Conservation (phyloP, 148 eudicot genomes). For the Amaranthus palmeri region DNA sequence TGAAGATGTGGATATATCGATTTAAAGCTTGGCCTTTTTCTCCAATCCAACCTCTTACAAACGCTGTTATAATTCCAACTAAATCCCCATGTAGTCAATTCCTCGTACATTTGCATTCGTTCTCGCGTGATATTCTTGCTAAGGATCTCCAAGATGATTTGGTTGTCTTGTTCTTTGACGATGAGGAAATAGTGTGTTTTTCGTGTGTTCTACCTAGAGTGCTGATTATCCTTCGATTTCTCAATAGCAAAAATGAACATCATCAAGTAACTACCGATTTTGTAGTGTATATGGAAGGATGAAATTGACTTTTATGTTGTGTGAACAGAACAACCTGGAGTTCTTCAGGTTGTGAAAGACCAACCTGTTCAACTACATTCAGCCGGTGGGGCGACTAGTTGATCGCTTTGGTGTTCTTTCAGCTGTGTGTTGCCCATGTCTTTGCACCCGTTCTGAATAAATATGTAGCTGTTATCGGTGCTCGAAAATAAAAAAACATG, state of each 20-base stretch:
- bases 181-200: neutral
- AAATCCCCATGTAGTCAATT: no score
- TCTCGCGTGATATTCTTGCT: neutral
- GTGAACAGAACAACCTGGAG: slow-evolving; percentile 76
- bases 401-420: slow-evolving; percentile 10
- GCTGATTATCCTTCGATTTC: neutral
- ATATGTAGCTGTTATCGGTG: neutral
- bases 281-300: neutral
- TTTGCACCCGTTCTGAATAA: neutral
- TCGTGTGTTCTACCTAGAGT: neutral
- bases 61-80: no score
- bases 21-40: no score
- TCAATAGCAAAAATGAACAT: neutral
- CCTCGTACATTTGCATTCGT: neutral
- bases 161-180: neutral
- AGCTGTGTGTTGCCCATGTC: neutral
- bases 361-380: slow-evolving; percentile 54
- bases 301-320: neutral
- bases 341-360: slow-evolving; percentile 70
- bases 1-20: no score
- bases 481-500: neutral
- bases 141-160: neutral
- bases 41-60: no score
- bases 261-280: no score
- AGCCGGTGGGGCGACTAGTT: slow-evolving; percentile 23